Percentiles rank a stretch among this genome's conserved stretches.
These are phyloP conservation scores for Podaxis sp. DNA, from an alignment of 768 basidiomycete genomes.

Conservation along the genomic window DNA sequence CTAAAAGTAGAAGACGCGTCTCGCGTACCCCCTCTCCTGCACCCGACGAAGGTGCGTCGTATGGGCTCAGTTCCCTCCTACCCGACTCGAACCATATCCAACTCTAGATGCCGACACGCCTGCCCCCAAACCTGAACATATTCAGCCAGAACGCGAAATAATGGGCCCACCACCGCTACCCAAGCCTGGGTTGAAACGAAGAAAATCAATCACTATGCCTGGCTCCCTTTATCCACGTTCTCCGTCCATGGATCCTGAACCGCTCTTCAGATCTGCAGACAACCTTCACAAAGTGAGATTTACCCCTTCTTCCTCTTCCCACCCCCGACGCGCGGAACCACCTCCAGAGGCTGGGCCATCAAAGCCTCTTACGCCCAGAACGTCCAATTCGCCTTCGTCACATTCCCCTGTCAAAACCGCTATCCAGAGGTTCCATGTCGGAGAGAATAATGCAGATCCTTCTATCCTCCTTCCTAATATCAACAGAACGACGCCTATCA, in stretches of 20 bases:
- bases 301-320: background rate
- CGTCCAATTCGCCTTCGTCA: conserved; percentile 11
- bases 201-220: conserved; percentile 67
- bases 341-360: background rate
- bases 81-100: background rate
- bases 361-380: background rate
- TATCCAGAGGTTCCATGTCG: conserved; percentile 43
- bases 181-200: conserved; percentile 28
- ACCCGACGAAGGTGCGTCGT: background rate
- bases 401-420: conserved; percentile 47
- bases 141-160: background rate
- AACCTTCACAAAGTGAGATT: background rate
- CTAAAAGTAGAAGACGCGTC: conserved; percentile 1
- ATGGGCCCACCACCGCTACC: conserved; percentile 12
- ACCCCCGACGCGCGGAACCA: background rate
- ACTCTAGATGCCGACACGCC: background rate
- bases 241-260: conserved; percentile 59
- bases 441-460: conserved; percentile 47
- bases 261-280: background rate
- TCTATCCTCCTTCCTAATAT: conserved; percentile 50
- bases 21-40: background rate
- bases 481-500: conserved; percentile 19
- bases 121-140: background rate
- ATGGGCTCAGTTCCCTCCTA: background rate
- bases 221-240: conserved; percentile 77